Evolutionary conservation across 2,329 filamentous ascomycete genomes (phyloP).

Genomic region (Pseudonectria buxi): DNA sequence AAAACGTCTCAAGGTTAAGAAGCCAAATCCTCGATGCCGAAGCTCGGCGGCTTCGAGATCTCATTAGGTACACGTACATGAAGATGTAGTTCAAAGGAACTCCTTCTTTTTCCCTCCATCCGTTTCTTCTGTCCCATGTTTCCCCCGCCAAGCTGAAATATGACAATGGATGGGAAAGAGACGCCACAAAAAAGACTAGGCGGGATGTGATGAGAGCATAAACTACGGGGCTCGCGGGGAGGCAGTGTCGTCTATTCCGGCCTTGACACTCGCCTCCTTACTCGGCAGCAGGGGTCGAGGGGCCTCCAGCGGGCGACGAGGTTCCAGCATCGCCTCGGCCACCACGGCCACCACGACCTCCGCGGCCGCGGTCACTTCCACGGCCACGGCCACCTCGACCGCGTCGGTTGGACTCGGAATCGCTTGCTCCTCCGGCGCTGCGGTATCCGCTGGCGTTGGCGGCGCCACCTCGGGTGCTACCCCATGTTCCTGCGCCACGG

Average conservation of each 20-base stretch:
- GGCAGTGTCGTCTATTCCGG: conserved; percentile 10
- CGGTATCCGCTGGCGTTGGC: conserved; percentile 67
- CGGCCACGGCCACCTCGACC: conserved; percentile 52
- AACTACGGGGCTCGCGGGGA: conserved; percentile 5
- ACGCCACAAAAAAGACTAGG: conserved; percentile 13
- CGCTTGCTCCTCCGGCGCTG: conserved; percentile 72
- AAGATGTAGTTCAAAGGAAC: conserved; percentile 19
- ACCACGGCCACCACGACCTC: conserved; percentile 49
- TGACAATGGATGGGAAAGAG: conserved; percentile 16
- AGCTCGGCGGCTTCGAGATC: conserved; percentile 23
- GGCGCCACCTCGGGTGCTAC: conserved; percentile 56
- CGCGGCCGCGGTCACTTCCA: conserved; percentile 50
- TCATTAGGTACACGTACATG: conserved; percentile 34
- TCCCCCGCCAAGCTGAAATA: conserved; percentile 11
- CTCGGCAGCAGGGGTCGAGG: conserved; percentile 42
- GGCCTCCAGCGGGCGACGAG: conserved; percentile 45
- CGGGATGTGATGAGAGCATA: conserved; percentile 8
- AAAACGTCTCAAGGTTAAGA: conserved; percentile 26
- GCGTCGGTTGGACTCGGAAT: conserved; percentile 52
- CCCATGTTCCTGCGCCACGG: conserved; percentile 62
- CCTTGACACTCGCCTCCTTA: conserved; percentile 15
- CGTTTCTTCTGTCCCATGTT: conserved; percentile 14
- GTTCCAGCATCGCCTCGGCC: conserved; percentile 53
- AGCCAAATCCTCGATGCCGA: conserved; percentile 23
- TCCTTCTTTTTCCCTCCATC: conserved; percentile 8